Evolutionary conservation across 1,139 yeast species (phyloP).

Genomic region (Debaryomyces sp.): DNA sequence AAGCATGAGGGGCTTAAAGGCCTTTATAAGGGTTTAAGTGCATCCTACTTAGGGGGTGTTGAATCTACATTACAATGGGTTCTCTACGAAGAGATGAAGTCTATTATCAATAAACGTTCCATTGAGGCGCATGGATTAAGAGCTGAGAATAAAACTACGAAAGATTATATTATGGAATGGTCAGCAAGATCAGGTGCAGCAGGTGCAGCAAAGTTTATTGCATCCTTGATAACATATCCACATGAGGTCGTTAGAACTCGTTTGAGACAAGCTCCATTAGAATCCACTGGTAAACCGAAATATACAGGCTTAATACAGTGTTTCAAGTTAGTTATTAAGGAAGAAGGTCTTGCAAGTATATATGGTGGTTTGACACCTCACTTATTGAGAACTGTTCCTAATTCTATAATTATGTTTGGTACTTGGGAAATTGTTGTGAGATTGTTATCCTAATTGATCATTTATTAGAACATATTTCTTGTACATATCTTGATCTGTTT

Average conservation of each 20-base stretch:
- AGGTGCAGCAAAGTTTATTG: conserved; percentile 92
- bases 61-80: conserved; percentile 98
- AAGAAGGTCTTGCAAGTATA: conserved; percentile 92
- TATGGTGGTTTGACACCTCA: conserved; percentile 99
- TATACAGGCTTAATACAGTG: conserved; percentile 90
- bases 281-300: conserved; percentile 75
- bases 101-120: conserved; percentile 63
- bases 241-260: conserved; percentile 97
- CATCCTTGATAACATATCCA: conserved; percentile 92
- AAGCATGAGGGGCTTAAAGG: conserved; percentile 79
- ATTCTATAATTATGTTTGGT: conserved; percentile 98
- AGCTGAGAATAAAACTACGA: conserved; percentile 48
- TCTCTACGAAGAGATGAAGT: conserved; percentile 91
- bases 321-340: conserved; percentile 77
- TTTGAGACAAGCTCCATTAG: conserved; percentile 87
- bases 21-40: conserved; percentile 85
- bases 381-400: conserved; percentile 93
- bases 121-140: conserved; percentile 44
- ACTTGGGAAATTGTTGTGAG: conserved; percentile 95
- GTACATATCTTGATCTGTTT: conserved; percentile 5
- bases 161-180: conserved; percentile 84
- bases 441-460: conserved; percentile 46
- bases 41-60: conserved; percentile 90
- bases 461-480: background rate
- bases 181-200: conserved; percentile 97